A percentile compares a stretch with the other conserved stretches of the same genome.
Evolutionary conservation across 176 grass and related monocot species (phyloP).

Genomic region (Calamus simplicifolius): DNA sequence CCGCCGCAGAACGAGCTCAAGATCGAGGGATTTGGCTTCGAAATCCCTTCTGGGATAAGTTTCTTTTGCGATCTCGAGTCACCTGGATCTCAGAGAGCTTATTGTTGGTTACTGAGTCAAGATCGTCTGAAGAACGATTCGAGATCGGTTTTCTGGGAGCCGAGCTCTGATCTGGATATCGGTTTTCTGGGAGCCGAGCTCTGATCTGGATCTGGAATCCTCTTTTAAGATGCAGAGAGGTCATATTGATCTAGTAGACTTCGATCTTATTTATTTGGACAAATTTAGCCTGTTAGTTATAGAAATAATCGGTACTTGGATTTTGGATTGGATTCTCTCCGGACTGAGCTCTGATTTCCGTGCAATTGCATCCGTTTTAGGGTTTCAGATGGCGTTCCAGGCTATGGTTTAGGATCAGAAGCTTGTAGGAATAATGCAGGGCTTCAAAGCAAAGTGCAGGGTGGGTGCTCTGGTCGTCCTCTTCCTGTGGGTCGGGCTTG

Average conservation of each 20-base stretch:
- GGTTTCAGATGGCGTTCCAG: not conserved
- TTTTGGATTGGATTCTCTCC: no score
- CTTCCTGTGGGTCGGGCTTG: conserved; percentile 41
- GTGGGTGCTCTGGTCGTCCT: conserved; percentile 40
- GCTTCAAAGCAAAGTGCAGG: conserved; percentile 47
- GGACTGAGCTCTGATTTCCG: no score
- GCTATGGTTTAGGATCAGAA: not conserved
- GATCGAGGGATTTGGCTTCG: conserved; percentile 17
- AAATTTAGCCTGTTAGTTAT: no score
- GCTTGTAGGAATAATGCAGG: conserved; percentile 32
- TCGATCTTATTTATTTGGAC: no score
- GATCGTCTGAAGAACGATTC: no score
- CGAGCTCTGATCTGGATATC: no score
- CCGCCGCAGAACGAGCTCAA: conserved; percentile 1
- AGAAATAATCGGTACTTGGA: no score
- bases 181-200: no score
- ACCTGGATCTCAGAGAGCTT: conserved; percentile 12
- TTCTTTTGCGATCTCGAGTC: conserved; percentile 2
- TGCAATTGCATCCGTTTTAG: not conserved
- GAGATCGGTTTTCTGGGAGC: no score
- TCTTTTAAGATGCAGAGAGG: no score
- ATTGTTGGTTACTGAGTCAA: not conserved
- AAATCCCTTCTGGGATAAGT: not conserved
- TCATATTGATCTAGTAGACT: no score
- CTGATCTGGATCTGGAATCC: no score